phyloP scores from a whole-genome alignment of 768 basidiomycete species.

The Lentinula edodes region DNA sequence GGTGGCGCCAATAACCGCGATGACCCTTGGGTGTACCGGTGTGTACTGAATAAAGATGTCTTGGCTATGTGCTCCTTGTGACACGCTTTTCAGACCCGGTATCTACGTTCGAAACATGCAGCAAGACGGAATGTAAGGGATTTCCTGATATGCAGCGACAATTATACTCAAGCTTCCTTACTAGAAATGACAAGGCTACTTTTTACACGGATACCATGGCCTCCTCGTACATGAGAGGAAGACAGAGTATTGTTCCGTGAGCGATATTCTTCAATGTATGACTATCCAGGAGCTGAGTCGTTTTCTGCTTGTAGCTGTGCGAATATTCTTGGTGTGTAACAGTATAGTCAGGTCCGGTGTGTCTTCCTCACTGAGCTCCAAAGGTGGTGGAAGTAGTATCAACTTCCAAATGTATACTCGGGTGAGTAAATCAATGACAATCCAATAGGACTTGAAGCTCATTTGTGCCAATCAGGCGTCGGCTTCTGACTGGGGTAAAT shows the following conservation, averaged over 20 bases:
- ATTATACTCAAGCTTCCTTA: not conserved
- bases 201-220: slow-evolving; percentile 62
- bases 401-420: slow-evolving; percentile 80
- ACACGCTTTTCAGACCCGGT: slow-evolving; percentile 39
- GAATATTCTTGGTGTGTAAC: slow-evolving; percentile 47
- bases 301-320: slow-evolving; percentile 41
- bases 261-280: slow-evolving; percentile 15
- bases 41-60: slow-evolving; percentile 2
- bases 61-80: not conserved
- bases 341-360: not conserved
- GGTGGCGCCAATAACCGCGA: slow-evolving; percentile 68
- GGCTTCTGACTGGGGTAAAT: slow-evolving; percentile 58
- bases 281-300: not conserved
- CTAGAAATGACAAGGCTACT: slow-evolving; percentile 67
- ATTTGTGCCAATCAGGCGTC: slow-evolving; percentile 41
- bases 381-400: slow-evolving; percentile 60
- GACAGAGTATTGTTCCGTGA: slow-evolving; percentile 64
- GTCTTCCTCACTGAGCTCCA: not conserved
- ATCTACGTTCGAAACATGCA: slow-evolving; percentile 73
- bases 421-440: slow-evolving; percentile 22
- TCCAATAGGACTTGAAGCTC: not conserved
- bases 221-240: slow-evolving; percentile 54
- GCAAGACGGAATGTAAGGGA: slow-evolving; percentile 51
- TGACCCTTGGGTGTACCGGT: slow-evolving; percentile 72
- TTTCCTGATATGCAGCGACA: not conserved